Conservation (phyloP, 2,329 filamentous ascomycete species). For the Apiospora arundinis region DNA sequence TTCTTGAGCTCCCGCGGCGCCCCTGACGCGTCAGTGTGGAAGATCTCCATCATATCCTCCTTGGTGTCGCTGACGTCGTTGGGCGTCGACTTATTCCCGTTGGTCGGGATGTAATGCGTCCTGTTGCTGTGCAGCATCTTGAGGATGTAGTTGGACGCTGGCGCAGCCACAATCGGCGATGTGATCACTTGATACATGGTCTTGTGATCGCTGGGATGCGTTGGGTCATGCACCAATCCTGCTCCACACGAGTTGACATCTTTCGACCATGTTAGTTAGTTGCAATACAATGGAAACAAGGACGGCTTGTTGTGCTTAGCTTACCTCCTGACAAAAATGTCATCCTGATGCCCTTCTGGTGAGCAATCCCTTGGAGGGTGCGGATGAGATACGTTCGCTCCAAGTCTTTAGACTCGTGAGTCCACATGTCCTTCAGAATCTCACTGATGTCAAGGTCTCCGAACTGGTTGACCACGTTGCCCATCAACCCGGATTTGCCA, state of each 20-base stretch:
- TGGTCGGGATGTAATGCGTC: constrained; percentile 86
- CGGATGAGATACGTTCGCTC: constrained; percentile 96
- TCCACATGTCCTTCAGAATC: constrained; percentile 96
- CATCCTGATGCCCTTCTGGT: constrained; percentile 95
- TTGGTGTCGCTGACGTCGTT: constrained; percentile 88
- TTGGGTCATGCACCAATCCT: constrained; percentile 91
- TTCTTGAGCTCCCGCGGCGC: constrained; percentile 82
- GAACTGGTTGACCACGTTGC: constrained; percentile 92
- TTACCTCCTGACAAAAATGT: constrained; percentile 90
- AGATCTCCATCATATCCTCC: constrained; percentile 99
- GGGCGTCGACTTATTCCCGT: constrained; percentile 74
- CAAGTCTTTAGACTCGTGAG: constrained; percentile 95
- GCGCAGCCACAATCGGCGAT: constrained; percentile 88
- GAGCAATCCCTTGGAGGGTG: constrained; percentile 91
- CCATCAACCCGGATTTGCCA: constrained; percentile 95
- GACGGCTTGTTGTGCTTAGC: constrained; percentile 48
- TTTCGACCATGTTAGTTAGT: constrained; percentile 40
- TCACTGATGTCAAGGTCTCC: constrained; percentile 95
- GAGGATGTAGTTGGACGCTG: constrained; percentile 83
- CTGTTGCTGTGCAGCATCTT: constrained; percentile 97
- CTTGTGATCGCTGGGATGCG: constrained; percentile 91
- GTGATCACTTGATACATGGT: constrained; percentile 99
- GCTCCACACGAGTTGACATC: constrained; percentile 91
- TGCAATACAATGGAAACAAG: not conserved
- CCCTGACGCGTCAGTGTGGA: constrained; percentile 92